phyloP scores from a whole-genome alignment of 495 filamentous ascomycete species.

The Daldinia vernicosa region DNA sequence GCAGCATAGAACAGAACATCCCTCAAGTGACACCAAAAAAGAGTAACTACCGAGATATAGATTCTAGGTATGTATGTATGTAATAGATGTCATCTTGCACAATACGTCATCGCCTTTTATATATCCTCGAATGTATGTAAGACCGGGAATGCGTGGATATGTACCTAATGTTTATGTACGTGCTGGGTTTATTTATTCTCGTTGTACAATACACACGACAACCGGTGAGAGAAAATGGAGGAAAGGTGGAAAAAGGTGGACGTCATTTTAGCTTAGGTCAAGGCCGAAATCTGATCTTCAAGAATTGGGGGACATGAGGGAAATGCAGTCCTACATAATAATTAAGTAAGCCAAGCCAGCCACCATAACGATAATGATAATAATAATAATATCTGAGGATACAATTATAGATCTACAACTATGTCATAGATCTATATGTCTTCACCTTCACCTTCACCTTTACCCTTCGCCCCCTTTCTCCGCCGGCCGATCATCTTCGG shows the following conservation, averaged over 20 bases:
- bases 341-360: constrained; percentile 5
- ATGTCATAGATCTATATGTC: constrained; percentile 16
- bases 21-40: not conserved
- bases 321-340: constrained; percentile 6
- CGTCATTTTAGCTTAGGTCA: not conserved
- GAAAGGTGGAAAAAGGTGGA: not conserved
- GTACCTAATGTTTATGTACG: not conserved
- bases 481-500: constrained; percentile 10
- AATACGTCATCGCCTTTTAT: not conserved
- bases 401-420: constrained; percentile 9
- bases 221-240: constrained; percentile 2
- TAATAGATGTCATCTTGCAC: not conserved
- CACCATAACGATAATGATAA: not conserved
- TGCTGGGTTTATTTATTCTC: not conserved
- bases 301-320: too few species aligned
- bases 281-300: not conserved
- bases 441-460: constrained; percentile 1
- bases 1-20: not conserved
- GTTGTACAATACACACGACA: constrained; percentile 16
- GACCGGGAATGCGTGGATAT: not conserved
- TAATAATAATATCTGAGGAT: not conserved
- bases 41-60: not conserved
- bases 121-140: not conserved
- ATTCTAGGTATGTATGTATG: not conserved
- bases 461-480: not conserved